Base-by-base conservation (phyloP, 177 flowering plant genomes). In the Vitis hybrid region DNA sequence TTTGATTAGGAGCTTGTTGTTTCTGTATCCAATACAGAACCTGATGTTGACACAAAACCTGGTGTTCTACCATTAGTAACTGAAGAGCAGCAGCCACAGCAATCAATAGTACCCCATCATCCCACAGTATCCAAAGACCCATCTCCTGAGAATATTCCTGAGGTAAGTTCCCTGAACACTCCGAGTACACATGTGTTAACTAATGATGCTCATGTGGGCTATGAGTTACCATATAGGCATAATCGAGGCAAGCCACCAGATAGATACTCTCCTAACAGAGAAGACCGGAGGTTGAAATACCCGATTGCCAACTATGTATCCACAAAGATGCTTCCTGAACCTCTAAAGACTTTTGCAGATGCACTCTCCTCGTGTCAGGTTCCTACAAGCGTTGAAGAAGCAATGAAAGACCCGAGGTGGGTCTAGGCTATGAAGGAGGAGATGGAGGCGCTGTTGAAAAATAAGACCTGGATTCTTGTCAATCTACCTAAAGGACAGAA, bases 351-450 rank as follows among this genome's bases (percentile, higher is more conserved):
- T 9, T 62, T 62, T 1, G 51, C 10, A 16, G 14, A 62, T 10
- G 65, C 29, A 62, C 65, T 62, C 18, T 62, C 49, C 51, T 29
- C 50, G 31, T 15, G 16, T 62, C 21, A 39, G 3, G 31, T 33
- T 31, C 65, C 65, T 15, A 62, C 65, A 5, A 33, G 50, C 0
- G 0, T 62, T 62, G 16, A 62, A 4, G 65, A 62, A n/a, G 65
- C 65, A 7, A 14, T 62, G 50, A n/a, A 5, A 31, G 18, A 62
- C 50, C 22, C 1, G 2, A 62, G 18, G 18, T 62, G 50, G 65
- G 33, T n/a, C 21, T 21, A 31, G 10, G 65, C 65, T 62, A 62
- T 62, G n/a, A 31, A 62, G 18, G 51, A 62, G 33, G 51, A 62
- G 18, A 62, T 62, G 65, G 51, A 62, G 65, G 29, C 29, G 0